Base-by-base conservation (phyloP, 140 eudicot genomes). In the Ambrosia hybrid region DNA sequence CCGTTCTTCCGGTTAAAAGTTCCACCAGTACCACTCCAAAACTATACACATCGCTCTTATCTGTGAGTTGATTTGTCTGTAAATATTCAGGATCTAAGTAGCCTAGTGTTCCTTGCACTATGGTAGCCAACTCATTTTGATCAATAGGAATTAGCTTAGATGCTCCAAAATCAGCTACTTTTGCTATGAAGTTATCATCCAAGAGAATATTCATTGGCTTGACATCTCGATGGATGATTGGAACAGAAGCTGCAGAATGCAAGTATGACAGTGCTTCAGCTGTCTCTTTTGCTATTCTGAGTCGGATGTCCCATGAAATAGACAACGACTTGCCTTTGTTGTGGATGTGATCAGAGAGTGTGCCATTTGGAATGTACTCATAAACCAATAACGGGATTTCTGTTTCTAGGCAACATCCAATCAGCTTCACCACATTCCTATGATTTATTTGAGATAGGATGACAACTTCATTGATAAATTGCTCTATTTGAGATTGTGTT, bases 1-100 rank as follows among this genome's bases (percentile, higher is more conserved):
- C 80, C 43, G 34, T 67, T 76, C 33, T 57, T 67, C 69, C 69
- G 3, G 75, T 76, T 76, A 76, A 17, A 41, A 41, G 46, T 5
- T 41, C 46, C 9, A 41, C 46, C 4, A 41, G 46, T 41, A 5
- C 46, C 2, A 41, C 46, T 5, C 46, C 46, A 41, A 41, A 41
- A 0, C 46, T 41, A 41, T 41, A 41, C 6, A 41, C 46, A 41
- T 41, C 46, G 2, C 46, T 41, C 9, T 41, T 41, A 41, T 41
- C 9, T 5, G 46, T 41, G 10, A 73, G 14, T 5, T 74, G 73
- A 12, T 41, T 74, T 48, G 80, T 75, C 39, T 55, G 80, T 34
- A 76, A n/a, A 48, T 76, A 76, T 67, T 76, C 80, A 7, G 80
- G 80, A 60, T 76, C 80, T 12, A 76, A 56, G 65, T 83, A 83